A percentile compares a stretch with the other conserved stretches of the same genome.
These are phyloP conservation scores for Amanita pseudoporphyria DNA, from an alignment of 768 basidiomycete species.

Conservation along the genomic window DNA sequence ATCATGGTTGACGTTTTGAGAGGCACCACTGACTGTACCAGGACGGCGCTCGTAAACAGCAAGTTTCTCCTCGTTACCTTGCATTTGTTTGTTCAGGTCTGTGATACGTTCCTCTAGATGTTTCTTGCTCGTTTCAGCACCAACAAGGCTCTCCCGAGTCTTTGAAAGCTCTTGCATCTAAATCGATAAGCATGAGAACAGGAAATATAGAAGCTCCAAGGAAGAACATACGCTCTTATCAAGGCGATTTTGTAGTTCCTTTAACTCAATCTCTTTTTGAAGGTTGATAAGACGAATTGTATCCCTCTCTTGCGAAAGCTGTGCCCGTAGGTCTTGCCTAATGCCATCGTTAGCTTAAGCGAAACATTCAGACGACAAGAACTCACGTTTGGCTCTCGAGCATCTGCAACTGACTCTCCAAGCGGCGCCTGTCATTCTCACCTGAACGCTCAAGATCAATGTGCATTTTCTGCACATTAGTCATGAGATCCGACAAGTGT, in stretches of 20 bases:
- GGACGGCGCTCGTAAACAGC: slow-evolving; percentile 75
- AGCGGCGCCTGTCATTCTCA: slow-evolving; percentile 70
- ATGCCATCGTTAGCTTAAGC: neutral
- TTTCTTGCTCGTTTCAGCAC: slow-evolving; percentile 69
- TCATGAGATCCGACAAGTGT: slow-evolving; percentile 79
- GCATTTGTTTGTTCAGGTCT: slow-evolving; percentile 50
- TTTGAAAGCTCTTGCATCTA: slow-evolving; percentile 58
- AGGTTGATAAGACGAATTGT: slow-evolving; percentile 59
- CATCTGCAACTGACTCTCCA: slow-evolving; percentile 73
- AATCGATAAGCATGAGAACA: slow-evolving; percentile 11
- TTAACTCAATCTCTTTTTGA: slow-evolving; percentile 73
- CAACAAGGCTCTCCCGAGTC: slow-evolving; percentile 59
- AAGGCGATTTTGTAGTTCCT: slow-evolving; percentile 62
- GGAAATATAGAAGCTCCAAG: neutral
- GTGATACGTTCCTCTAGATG: slow-evolving; percentile 68
- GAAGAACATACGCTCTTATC: slow-evolving; percentile 53
- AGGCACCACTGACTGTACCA: slow-evolving; percentile 21
- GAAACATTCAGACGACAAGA: neutral
- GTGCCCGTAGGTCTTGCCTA: slow-evolving; percentile 66
- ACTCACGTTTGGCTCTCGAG: slow-evolving; percentile 72
- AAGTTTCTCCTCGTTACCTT: slow-evolving; percentile 77
- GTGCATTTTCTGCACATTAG: slow-evolving; percentile 86
- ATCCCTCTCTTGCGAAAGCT: slow-evolving; percentile 70
- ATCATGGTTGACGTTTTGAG: slow-evolving; percentile 31
- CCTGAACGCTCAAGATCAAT: slow-evolving; percentile 77